A percentile compares a stretch with the other conserved stretches of the same genome.
These are phyloP conservation scores for Fusarium sp. DNA, from an alignment of 2,329 filamentous ascomycete genomes.

Conservation along the genomic window DNA sequence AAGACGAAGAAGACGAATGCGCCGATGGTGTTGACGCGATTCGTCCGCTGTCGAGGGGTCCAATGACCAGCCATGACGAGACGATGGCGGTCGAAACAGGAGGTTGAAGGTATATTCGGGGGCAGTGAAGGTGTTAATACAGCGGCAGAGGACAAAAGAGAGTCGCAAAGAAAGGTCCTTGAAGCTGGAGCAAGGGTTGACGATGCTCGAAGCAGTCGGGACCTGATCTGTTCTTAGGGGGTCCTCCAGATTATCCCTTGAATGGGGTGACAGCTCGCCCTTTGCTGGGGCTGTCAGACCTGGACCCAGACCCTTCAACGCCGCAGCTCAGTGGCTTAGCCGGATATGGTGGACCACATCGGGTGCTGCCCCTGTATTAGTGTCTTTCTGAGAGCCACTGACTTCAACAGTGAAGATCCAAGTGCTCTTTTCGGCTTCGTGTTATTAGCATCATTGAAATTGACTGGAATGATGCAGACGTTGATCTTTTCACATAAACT, in stretches of 20 bases:
- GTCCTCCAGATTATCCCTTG: constrained; percentile 36
- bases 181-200: constrained; percentile 39
- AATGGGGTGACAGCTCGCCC: constrained; percentile 35
- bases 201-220: constrained; percentile 15
- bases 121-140: not conserved
- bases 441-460: constrained; percentile 8
- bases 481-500: not conserved
- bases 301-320: constrained; percentile 29
- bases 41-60: constrained; percentile 47
- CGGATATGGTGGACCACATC: constrained; percentile 24
- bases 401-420: constrained; percentile 19
- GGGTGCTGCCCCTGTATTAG: constrained; percentile 22
- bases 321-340: constrained; percentile 36
- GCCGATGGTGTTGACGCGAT: constrained; percentile 46
- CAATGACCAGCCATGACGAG: constrained; percentile 43
- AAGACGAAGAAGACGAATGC: constrained; percentile 44
- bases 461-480: constrained; percentile 1
- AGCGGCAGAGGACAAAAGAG: constrained; percentile 18
- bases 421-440: not conserved
- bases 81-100: constrained; percentile 24
- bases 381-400: constrained; percentile 11
- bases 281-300: constrained; percentile 12
- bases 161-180: constrained; percentile 9
- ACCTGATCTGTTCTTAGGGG: constrained; percentile 30
- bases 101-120: not conserved